Percentiles rank a stretch among this genome's conserved stretches.
Conservation (phyloP, 805 yeast species). For the Kockiozyma suomiensis region DNA sequence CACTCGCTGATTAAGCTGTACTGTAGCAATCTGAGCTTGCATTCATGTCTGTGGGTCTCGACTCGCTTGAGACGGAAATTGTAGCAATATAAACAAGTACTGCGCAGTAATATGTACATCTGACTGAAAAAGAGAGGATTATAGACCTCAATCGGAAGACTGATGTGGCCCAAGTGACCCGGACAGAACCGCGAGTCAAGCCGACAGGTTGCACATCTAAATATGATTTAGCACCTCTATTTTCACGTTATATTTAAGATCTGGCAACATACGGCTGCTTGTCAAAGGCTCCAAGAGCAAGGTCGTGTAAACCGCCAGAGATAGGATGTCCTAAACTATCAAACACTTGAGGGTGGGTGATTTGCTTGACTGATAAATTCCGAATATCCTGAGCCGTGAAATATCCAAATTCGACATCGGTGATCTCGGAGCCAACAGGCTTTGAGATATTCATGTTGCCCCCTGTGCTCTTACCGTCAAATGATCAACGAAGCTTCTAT, state of each 20-base stretch:
- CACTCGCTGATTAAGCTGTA: slow-evolving; percentile 85
- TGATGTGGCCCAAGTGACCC: slow-evolving; percentile 98
- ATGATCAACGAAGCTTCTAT: background rate
- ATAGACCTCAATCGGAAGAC: slow-evolving; percentile 92
- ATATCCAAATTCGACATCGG: slow-evolving; percentile 89
- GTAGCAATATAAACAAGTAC: slow-evolving; percentile 88
- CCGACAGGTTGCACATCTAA: slow-evolving; percentile 88
- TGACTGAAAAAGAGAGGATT: slow-evolving; percentile 94
- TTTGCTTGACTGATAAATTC: slow-evolving; percentile 87
- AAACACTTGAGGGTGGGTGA: slow-evolving; percentile 92
- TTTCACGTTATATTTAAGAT: background rate
- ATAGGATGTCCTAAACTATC: slow-evolving; percentile 97
- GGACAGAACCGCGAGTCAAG: slow-evolving; percentile 93
- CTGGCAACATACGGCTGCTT: slow-evolving; percentile 26
- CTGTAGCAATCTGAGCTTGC: slow-evolving; percentile 80
- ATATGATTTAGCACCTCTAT: background rate
- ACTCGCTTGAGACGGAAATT: slow-evolving; percentile 68
- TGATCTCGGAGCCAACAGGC: slow-evolving; percentile 93
- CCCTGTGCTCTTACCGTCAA: background rate
- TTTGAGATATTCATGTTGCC: slow-evolving; percentile 85
- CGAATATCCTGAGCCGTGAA: slow-evolving; percentile 80
- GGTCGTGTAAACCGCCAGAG: slow-evolving; percentile 88
- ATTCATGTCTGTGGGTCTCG: slow-evolving; percentile 74
- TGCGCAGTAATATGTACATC: slow-evolving; percentile 78
- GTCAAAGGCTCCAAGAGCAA: slow-evolving; percentile 88